phyloP scores from a whole-genome alignment of 1,284 basidiomycete species.

The Tilletia setariae region DNA sequence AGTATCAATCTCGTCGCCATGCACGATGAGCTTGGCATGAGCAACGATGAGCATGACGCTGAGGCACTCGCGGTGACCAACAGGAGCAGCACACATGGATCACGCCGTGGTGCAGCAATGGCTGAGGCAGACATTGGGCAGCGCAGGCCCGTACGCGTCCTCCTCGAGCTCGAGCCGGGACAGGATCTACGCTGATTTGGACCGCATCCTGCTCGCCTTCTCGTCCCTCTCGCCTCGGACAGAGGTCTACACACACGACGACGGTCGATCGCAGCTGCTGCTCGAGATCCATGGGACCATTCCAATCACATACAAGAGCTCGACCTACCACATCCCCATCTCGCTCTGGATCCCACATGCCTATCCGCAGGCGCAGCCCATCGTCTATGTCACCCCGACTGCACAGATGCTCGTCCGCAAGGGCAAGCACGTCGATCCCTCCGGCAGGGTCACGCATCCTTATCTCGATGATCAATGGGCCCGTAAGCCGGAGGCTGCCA shows the following conservation, averaged over 20 bases:
- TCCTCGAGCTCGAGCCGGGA: conserved; percentile 56
- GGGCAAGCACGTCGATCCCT: conserved; percentile 73
- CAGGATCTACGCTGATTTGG: conserved; percentile 65
- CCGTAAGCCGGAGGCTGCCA: conserved; percentile 76
- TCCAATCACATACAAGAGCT: conserved; percentile 73
- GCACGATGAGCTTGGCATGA: neutral
- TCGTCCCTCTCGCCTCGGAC: conserved; percentile 78
- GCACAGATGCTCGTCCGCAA: conserved; percentile 82
- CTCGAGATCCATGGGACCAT: conserved; percentile 86
- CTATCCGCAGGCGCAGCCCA: conserved; percentile 65
- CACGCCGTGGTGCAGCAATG: conserved; percentile 46
- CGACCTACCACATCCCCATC: conserved; percentile 89
- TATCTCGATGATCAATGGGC: conserved; percentile 72
- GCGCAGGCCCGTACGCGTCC: conserved; percentile 61
- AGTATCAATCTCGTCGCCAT: neutral
- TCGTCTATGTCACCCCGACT: conserved; percentile 93
- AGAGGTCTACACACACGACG: conserved; percentile 91
- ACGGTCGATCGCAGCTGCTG: conserved; percentile 84
- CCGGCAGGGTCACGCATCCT: conserved; percentile 68
- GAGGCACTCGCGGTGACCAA: neutral
- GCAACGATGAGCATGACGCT: neutral
- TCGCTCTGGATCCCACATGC: conserved; percentile 67
- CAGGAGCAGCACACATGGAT: conserved; percentile 34
- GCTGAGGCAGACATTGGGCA: conserved; percentile 38
- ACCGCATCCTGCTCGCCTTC: conserved; percentile 64